phyloP scores from a whole-genome alignment of 352 stramenopile species.

The Phytopythium montanum region DNA sequence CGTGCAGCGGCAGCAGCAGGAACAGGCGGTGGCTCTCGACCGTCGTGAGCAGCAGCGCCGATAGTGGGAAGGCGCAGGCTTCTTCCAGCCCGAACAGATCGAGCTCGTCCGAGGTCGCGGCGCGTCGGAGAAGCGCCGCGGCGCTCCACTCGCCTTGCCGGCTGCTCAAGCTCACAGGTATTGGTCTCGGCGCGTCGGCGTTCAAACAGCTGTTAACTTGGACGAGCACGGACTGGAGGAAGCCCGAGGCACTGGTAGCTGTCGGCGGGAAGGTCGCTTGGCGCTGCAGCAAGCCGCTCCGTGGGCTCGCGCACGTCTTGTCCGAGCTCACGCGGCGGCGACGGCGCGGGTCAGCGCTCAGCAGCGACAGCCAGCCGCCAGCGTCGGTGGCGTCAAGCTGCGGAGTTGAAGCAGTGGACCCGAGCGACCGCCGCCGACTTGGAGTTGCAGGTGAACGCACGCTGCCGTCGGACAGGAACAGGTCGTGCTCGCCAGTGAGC shows the following conservation, averaged over 20 bases:
- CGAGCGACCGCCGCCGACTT: not conserved
- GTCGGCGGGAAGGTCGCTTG: slow-evolving; percentile 6
- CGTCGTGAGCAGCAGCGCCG: slow-evolving; percentile 57
- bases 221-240: slow-evolving; percentile 46
- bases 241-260: slow-evolving; percentile 26
- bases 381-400: slow-evolving; percentile 18
- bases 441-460: not conserved
- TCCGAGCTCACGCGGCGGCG: slow-evolving; percentile 5
- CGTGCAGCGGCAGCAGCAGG: slow-evolving; percentile 39
- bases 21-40: slow-evolving; percentile 66
- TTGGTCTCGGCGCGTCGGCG: not conserved
- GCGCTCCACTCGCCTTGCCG: slow-evolving; percentile 26
- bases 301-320: not conserved
- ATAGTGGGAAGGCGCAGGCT: slow-evolving; percentile 48
- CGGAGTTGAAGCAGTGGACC: slow-evolving; percentile 3
- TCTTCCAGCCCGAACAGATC: slow-evolving; percentile 49
- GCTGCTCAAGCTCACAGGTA: not conserved
- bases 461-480: slow-evolving; percentile 36
- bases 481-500: slow-evolving; percentile 56
- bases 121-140: slow-evolving; percentile 31
- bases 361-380: slow-evolving; percentile 47
- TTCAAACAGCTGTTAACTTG: slow-evolving; percentile 45
- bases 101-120: slow-evolving; percentile 34
- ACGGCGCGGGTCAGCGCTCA: slow-evolving; percentile 37
- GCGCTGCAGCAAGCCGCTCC: not conserved